phyloP scores from a whole-genome alignment of 192 early-diverging fungal species.

The Cladochytrium replicatum region DNA sequence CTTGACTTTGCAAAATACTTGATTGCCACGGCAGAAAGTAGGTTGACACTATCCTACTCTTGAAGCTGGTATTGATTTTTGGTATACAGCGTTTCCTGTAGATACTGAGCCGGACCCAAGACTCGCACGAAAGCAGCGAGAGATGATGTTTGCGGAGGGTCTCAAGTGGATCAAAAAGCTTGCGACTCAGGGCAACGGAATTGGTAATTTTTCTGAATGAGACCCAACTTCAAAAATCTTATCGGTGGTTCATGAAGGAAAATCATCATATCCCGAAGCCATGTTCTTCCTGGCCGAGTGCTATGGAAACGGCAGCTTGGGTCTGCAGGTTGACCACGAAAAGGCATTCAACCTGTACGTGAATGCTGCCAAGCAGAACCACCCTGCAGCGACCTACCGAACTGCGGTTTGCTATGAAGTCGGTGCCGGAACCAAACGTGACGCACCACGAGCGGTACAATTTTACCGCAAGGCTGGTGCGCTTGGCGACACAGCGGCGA shows the following conservation, averaged over 20 bases:
- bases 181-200: constrained; percentile 28
- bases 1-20: constrained; percentile 83
- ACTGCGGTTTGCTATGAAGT: constrained; percentile 94
- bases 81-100: constrained; percentile 8
- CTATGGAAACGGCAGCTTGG: constrained; percentile 76
- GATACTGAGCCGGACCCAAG: constrained; percentile 23
- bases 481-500: constrained; percentile 82
- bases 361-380: constrained; percentile 85
- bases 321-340: constrained; percentile 69
- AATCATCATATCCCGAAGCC: constrained; percentile 73
- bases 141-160: constrained; percentile 65
- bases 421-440: constrained; percentile 84
- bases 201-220: constrained; percentile 12
- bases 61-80: background rate
- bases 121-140: constrained; percentile 47
- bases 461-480: constrained; percentile 90
- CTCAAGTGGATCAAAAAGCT: constrained; percentile 81
- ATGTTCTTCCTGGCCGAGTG: constrained; percentile 86
- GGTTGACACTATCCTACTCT: background rate
- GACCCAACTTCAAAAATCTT: background rate
- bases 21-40: constrained; percentile 65
- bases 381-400: constrained; percentile 86
- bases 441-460: constrained; percentile 69
- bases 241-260: constrained; percentile 34
- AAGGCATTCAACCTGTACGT: constrained; percentile 86